Conservation (phyloP, 2,329 filamentous ascomycete genomes). For the Fusarium dimerum region DNA sequence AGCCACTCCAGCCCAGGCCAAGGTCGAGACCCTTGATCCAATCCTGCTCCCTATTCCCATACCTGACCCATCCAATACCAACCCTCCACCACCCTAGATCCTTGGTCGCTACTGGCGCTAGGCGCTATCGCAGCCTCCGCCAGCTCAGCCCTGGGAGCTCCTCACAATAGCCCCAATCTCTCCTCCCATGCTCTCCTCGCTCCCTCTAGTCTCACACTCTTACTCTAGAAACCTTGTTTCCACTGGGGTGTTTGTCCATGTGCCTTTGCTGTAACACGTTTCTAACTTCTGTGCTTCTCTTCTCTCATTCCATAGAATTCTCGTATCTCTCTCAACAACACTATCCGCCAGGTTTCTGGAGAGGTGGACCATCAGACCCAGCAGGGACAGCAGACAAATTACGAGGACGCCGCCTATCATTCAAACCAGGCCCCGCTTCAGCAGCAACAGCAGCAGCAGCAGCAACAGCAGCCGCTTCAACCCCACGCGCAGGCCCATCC, state of each 20-base stretch:
- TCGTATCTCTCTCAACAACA: slow-evolving; percentile 37
- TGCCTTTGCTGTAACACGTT: not conserved
- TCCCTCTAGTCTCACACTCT: slow-evolving; percentile 17
- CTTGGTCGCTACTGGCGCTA: slow-evolving; percentile 23
- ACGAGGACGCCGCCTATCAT: slow-evolving; percentile 46
- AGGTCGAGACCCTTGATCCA: slow-evolving; percentile 21
- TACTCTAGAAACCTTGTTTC: slow-evolving; percentile 45
- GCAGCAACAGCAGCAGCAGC: slow-evolving; percentile 25
- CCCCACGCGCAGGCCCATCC: slow-evolving; percentile 19
- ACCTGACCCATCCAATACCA: slow-evolving; percentile 23
- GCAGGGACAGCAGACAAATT: slow-evolving; percentile 40
- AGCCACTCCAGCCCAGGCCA: slow-evolving; percentile 20
- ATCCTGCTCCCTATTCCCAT: slow-evolving; percentile 24
- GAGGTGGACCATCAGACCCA: slow-evolving; percentile 39
- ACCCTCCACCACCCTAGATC: slow-evolving; percentile 16
- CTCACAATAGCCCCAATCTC: not conserved
- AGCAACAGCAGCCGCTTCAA: slow-evolving; percentile 28
- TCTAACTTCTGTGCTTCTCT: not conserved
- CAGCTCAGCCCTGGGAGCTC: slow-evolving; percentile 23
- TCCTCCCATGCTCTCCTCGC: no score
- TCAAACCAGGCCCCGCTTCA: slow-evolving; percentile 38
- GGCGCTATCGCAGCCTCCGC: slow-evolving; percentile 6
- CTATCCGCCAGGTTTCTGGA: slow-evolving; percentile 50
- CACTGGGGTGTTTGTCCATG: slow-evolving; percentile 39
- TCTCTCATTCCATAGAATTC: slow-evolving; percentile 40